phyloP scores from a whole-genome alignment of 306 rosid species.

The Cucumis hystrix region DNA sequence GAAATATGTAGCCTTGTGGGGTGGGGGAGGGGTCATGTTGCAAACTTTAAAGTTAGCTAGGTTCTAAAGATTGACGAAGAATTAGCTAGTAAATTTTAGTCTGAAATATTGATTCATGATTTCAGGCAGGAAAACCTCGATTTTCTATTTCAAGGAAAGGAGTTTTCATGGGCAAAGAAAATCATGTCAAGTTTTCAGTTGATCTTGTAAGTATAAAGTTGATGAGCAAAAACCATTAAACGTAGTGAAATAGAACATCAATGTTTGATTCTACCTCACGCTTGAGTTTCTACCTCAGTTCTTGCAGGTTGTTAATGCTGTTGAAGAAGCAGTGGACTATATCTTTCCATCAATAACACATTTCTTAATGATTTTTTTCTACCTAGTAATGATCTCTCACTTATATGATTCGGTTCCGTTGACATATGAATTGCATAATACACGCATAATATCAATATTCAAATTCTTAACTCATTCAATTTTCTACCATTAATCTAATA shows the following conservation, averaged over 20 bases:
- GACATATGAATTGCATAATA: neutral
- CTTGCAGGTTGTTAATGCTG: slow-evolving; percentile 24
- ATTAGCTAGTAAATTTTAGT: too few species aligned
- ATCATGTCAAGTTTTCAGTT: slow-evolving; percentile 28
- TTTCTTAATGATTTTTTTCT: neutral
- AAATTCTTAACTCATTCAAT: neutral
- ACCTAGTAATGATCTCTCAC: neutral
- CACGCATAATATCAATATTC: neutral
- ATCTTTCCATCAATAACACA: slow-evolving; percentile 14
- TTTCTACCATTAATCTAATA: neutral
- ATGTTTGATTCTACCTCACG: neutral
- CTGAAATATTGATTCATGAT: too few species aligned
- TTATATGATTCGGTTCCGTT: neutral
- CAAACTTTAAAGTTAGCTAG: too few species aligned
- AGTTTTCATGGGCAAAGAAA: too few species aligned
- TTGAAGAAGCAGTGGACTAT: slow-evolving; percentile 30
- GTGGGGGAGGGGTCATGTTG: too few species aligned
- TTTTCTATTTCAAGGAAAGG: too few species aligned
- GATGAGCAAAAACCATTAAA: neutral
- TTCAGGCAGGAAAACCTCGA: too few species aligned
- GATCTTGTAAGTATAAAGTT: slow-evolving; percentile 11
- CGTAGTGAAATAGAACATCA: neutral
- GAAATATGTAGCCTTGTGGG: too few species aligned
- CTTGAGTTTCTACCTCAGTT: neutral
- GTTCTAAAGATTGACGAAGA: too few species aligned